Base-by-base conservation (phyloP, 208 protist species). In the Wallacemonas rigidus region DNA sequence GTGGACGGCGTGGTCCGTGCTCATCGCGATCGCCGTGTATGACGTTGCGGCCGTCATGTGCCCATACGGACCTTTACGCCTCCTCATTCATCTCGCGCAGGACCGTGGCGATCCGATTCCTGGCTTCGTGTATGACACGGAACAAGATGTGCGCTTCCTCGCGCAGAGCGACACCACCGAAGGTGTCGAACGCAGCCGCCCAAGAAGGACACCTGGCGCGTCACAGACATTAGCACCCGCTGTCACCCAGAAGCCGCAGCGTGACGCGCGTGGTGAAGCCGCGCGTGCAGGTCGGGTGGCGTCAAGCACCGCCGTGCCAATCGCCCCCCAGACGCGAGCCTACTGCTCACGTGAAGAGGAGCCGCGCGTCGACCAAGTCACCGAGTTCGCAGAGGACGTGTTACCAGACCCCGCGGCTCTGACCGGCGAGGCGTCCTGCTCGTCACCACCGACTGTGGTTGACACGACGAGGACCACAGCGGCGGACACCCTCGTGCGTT, bases 41-140 rank as follows among this genome's bases (percentile, higher is more conserved):
- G 94, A 98, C 55, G 76, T 97, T 6, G 63, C 92, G 50, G 89
- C 93, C 12, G 94, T 98, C 38, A 45, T 98, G 39, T 87, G 79
- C 64, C 78, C 81, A n/a, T 62, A 81, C 40, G 94, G 94, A 0
- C 94, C 94, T 48, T 78, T 97, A 63, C 72, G 79, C 45, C 61
- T 92, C 11, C 81, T 97, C 17, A 77, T 97, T 44, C 64, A 93
- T 43, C 71, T 75, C 1, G 78, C 90, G 12, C 65, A 90, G 12
- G 67, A 83, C 55, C 79, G 88, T 12, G 81, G 91, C 62, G 84
- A 95, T 55, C 79, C 87, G 11, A 78, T 97, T 43, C 94, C 94
- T 0, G 94, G 83, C 12, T 89, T 97, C 53, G 47, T 97, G 5
- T 97, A 97, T 72, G 79, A 93, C 68, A 91, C 76, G 51, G 76